These are phyloP conservation scores for Periconia sp. DNA, from an alignment of 2,329 filamentous ascomycete species.

Conservation along the genomic window DNA sequence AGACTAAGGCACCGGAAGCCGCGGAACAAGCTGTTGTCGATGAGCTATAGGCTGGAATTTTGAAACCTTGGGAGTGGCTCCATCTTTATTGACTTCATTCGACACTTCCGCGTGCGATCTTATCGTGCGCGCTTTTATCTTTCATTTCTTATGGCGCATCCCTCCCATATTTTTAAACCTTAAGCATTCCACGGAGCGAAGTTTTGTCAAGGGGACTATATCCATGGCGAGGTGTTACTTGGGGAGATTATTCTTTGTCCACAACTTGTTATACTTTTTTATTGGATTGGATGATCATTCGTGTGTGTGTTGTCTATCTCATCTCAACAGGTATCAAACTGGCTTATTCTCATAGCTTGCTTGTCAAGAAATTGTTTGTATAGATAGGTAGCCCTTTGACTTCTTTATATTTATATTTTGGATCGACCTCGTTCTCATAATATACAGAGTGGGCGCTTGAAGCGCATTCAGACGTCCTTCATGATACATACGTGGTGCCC, in stretches of 20 bases:
- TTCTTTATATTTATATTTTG: neutral
- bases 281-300: neutral
- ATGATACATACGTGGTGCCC: neutral
- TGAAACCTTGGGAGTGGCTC: too few relatives aligned
- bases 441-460: too few relatives aligned
- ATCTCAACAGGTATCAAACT: neutral
- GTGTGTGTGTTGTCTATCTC: neutral
- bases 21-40: conserved; percentile 19
- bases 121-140: neutral
- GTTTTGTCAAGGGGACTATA: conserved; percentile 30
- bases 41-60: conserved; percentile 25
- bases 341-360: neutral
- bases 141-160: conserved; percentile 2
- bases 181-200: conserved; percentile 41
- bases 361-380: neutral
- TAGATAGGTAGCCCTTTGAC: neutral
- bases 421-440: too few relatives aligned
- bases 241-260: conserved; percentile 8
- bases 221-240: conserved; percentile 30
- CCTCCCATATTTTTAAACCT: conserved; percentile 15
- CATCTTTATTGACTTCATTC: too few relatives aligned
- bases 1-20: conserved; percentile 10
- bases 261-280: conserved; percentile 4
- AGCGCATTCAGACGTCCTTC: too few relatives aligned
- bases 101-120: neutral